Conservation (phyloP, 176 grass and related monocot genomes). For the Cenchrus purpureus region DNA sequence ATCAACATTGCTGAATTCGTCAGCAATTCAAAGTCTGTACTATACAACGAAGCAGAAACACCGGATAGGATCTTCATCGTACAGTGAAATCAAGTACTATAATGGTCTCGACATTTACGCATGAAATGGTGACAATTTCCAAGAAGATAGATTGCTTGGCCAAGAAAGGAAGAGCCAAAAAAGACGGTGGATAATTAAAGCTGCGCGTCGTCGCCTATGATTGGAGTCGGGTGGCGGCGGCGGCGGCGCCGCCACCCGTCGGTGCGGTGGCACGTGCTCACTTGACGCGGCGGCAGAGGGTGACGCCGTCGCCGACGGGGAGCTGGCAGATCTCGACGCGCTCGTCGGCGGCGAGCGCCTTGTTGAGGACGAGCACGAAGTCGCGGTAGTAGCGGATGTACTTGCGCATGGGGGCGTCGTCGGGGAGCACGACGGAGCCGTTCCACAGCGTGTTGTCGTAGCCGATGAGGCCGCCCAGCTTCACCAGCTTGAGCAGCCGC, state of each 20-base stretch:
- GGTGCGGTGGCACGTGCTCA: background rate
- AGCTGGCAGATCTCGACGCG: conserved; percentile 97
- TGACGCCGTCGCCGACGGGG: conserved; percentile 89
- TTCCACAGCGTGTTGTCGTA: conserved; percentile 99
- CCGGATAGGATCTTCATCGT: background rate
- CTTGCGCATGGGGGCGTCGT: conserved; percentile 84
- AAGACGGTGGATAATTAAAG: conserved; percentile 25
- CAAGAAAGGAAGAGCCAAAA: background rate
- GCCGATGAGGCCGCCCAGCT: conserved; percentile 72
- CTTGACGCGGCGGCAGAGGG: conserved; percentile 80
- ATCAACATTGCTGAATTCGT: background rate
- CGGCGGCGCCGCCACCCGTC: no score
- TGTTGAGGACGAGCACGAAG: conserved; percentile 91
- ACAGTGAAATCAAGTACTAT: no score
- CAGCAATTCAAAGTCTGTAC: background rate
- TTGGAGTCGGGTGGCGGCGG: background rate
- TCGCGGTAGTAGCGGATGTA: conserved; percentile 87
- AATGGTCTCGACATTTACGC: conserved; percentile 27
- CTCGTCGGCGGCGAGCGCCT: conserved; percentile 81
- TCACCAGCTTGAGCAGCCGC: conserved; percentile 87
- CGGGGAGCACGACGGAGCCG: conserved; percentile 83
- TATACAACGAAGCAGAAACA: background rate
- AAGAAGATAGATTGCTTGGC: conserved; percentile 6
- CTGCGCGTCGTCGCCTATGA: conserved; percentile 1
- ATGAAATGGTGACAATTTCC: conserved; percentile 14